These are phyloP conservation scores for Graphiopsis chlorocephala DNA, from an alignment of 2,329 filamentous ascomycete species.

Conservation along the genomic window DNA sequence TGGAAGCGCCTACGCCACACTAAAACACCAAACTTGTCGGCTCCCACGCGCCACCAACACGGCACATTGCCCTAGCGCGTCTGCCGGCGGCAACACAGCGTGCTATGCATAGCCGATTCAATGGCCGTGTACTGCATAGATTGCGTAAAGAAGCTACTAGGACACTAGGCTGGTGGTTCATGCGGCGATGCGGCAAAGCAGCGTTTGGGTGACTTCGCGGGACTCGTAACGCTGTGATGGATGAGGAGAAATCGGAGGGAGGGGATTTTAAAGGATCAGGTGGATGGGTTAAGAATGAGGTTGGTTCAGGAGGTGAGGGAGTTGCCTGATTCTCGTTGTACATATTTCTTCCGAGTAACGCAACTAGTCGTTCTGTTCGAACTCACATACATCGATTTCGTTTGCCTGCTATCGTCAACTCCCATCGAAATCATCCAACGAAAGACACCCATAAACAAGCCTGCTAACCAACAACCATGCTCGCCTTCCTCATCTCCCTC, in stretches of 20 bases:
- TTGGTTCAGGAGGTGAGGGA: not conserved
- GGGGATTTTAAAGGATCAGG: no score
- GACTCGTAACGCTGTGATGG: not conserved
- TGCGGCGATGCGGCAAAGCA: not conserved
- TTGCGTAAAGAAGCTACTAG: not conserved
- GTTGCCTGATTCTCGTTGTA: not conserved
- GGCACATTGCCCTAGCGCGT: not conserved
- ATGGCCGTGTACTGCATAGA: not conserved
- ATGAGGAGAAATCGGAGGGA: not conserved
- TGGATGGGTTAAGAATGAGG: not conserved
- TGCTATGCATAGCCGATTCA: not conserved
- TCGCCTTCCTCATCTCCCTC: not conserved
- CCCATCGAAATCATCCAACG: not conserved
- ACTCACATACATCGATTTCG: not conserved
- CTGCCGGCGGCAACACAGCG: not conserved
- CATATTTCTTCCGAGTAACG: not conserved
- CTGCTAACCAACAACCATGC: not conserved
- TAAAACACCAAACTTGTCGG: not conserved
- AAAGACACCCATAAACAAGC: not conserved
- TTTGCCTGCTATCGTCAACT: not conserved
- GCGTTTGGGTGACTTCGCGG: not conserved
- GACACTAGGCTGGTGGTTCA: not conserved
- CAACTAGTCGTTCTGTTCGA: not conserved
- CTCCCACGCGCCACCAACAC: constrained; percentile 1
- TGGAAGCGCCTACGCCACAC: not conserved